Percentiles rank a stretch among this genome's conserved stretches.
Evolutionary conservation across 164 flowering plant species (phyloP).

Genomic region (Macadamia integrifolia): DNA sequence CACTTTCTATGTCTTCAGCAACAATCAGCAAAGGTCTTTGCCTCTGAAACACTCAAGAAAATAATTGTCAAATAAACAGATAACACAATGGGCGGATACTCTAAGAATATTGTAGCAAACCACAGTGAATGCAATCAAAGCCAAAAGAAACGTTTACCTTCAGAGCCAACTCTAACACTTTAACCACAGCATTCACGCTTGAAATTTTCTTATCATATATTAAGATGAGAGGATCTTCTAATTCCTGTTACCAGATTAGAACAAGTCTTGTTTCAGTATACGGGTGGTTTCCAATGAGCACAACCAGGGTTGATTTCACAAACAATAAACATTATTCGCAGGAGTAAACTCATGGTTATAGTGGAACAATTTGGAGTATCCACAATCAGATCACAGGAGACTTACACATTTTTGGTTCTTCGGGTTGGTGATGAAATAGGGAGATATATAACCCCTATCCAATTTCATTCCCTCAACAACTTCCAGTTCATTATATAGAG

Average conservation of each 20-base stretch:
- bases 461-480: conserved; percentile 99
- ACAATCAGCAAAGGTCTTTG: conserved; percentile 88
- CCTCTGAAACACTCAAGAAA: conserved; percentile 38
- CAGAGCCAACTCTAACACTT: conserved; percentile 80
- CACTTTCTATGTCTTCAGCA: conserved; percentile 94
- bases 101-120: not conserved
- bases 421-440: conserved; percentile 85
- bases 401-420: conserved; percentile 97
- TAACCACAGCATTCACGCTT: conserved; percentile 72
- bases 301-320: too few species aligned
- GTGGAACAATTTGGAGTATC: too few species aligned
- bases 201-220: conserved; percentile 90
- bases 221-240: conserved; percentile 81
- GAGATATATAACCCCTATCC: conserved; percentile 95
- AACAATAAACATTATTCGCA: too few species aligned
- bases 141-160: conserved; percentile 41
- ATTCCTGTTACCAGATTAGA: conserved; percentile 42
- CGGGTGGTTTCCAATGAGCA: too few species aligned
- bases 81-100: too few species aligned
- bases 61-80: not conserved
- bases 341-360: too few species aligned
- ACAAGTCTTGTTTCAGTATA: too few species aligned
- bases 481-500: conserved; percentile 80
- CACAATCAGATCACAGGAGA: not conserved
- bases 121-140: not conserved